Conservation (phyloP, 2,329 filamentous ascomycete genomes). For the Cladosporium sp. region DNA sequence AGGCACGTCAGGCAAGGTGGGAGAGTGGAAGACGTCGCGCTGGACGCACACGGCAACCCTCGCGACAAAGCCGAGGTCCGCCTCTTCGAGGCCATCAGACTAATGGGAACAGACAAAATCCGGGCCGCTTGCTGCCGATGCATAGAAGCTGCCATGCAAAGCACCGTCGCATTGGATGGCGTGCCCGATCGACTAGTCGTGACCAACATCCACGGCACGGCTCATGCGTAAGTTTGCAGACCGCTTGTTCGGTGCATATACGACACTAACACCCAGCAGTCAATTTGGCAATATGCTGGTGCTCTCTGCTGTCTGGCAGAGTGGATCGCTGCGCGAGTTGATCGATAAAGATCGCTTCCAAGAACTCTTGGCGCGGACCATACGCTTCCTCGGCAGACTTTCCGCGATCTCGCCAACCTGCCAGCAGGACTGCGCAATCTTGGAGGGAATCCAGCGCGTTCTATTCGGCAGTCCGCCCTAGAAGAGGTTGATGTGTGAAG, state of each 20-base stretch:
- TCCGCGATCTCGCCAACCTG: slow-evolving; percentile 72
- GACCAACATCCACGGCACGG: slow-evolving; percentile 96
- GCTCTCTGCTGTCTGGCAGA: slow-evolving; percentile 71
- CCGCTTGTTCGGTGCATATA: neutral
- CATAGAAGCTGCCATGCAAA: slow-evolving; percentile 72
- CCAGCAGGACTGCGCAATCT: slow-evolving; percentile 67
- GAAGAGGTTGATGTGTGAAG: too few species aligned
- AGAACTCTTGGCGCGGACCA: slow-evolving; percentile 66
- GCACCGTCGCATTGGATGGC: slow-evolving; percentile 78
- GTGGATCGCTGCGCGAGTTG: slow-evolving; percentile 37
- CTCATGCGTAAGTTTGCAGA: slow-evolving; percentile 73
- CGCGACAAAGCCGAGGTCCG: slow-evolving; percentile 30
- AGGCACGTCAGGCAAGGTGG: slow-evolving; percentile 21
- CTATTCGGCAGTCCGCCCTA: slow-evolving; percentile 20
- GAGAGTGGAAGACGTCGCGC: slow-evolving; percentile 23
- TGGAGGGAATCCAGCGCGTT: slow-evolving; percentile 50
- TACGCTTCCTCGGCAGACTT: slow-evolving; percentile 67
- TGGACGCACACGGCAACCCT: slow-evolving; percentile 27
- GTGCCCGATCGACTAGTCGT: slow-evolving; percentile 67
- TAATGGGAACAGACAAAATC: slow-evolving; percentile 24
- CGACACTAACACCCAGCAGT: slow-evolving; percentile 44
- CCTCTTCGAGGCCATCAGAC: slow-evolving; percentile 32
- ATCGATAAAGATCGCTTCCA: slow-evolving; percentile 54
- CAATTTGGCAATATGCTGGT: slow-evolving; percentile 97
- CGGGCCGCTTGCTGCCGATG: slow-evolving; percentile 43